phyloP scores from a whole-genome alignment of 1,139 yeast species.

The Suhomyces choctaworum region DNA sequence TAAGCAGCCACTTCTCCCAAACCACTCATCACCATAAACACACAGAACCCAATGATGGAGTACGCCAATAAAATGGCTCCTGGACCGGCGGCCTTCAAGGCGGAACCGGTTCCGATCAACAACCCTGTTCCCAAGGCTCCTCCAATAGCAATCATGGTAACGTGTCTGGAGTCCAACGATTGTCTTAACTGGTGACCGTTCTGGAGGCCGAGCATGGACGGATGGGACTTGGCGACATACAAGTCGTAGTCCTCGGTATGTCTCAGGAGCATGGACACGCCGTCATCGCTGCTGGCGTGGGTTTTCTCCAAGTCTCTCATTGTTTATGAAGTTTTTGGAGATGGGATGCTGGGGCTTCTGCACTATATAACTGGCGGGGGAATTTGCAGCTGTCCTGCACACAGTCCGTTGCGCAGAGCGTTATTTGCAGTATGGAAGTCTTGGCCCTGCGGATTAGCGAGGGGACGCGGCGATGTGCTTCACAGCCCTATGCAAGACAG shows the following conservation, averaged over 20 bases:
- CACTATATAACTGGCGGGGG: not conserved
- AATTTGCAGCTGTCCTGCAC: not conserved
- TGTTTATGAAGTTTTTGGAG: too few relatives aligned
- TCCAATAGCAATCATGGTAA: constrained; percentile 68
- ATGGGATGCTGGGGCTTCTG: too few relatives aligned
- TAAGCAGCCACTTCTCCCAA: constrained; percentile 78
- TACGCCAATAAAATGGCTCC: constrained; percentile 65
- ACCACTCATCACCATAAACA: constrained; percentile 68
- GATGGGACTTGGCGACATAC: constrained; percentile 47
- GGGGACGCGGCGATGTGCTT: too few relatives aligned
- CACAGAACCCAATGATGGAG: constrained; percentile 60
- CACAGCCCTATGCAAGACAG: too few relatives aligned
- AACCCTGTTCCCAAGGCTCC: constrained; percentile 66
- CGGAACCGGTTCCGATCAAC: constrained; percentile 68
- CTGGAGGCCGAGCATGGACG: constrained; percentile 34
- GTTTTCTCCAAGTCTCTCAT: constrained; percentile 25
- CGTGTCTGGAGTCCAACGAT: constrained; percentile 67
- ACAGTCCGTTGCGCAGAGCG: not conserved
- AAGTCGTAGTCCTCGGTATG: constrained; percentile 54
- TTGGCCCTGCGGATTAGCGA: too few relatives aligned
- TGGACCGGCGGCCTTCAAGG: constrained; percentile 67
- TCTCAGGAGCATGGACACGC: constrained; percentile 36
- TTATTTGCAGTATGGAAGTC: too few relatives aligned
- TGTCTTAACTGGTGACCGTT: constrained; percentile 60
- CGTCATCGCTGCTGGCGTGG: constrained; percentile 20